Conservation (phyloP, 768 basidiomycete genomes). For the Heimioporus sp. region DNA sequence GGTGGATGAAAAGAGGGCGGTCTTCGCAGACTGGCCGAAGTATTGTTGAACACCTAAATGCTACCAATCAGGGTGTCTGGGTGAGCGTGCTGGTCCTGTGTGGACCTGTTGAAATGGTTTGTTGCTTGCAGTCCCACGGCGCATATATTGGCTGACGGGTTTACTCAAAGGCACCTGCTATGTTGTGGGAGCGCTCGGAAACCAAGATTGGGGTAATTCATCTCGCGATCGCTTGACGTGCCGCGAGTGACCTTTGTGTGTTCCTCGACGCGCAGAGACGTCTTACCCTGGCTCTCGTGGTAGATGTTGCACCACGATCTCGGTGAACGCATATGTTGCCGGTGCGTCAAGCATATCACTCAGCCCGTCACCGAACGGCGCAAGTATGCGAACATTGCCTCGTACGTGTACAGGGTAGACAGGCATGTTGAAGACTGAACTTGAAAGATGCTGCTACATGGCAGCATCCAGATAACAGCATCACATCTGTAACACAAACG, state of each 20-base stretch:
- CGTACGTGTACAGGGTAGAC: constrained; percentile 97
- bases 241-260: constrained; percentile 82
- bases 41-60: constrained; percentile 76
- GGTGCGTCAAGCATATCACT: background rate
- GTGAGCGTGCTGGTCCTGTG: constrained; percentile 83
- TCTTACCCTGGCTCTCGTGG: background rate
- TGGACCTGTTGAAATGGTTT: constrained; percentile 92
- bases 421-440: constrained; percentile 15
- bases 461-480: too few species aligned
- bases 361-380: constrained; percentile 84
- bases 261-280: too few species aligned
- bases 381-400: constrained; percentile 82
- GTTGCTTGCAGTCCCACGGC: constrained; percentile 1
- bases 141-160: background rate
- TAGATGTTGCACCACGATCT: constrained; percentile 92
- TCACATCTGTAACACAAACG: background rate
- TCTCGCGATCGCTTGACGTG: constrained; percentile 90
- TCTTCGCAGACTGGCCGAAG: constrained; percentile 72
- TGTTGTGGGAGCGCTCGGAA: constrained; percentile 82
- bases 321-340: constrained; percentile 40
- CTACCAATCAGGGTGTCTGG: constrained; percentile 68
- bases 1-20: constrained; percentile 82
- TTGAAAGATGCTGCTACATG: too few species aligned
- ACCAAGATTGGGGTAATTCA: constrained; percentile 96
- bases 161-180: constrained; percentile 72